These are phyloP conservation scores for Solanum sitiens DNA, from an alignment of 257 asterid species.

Conservation along the genomic window DNA sequence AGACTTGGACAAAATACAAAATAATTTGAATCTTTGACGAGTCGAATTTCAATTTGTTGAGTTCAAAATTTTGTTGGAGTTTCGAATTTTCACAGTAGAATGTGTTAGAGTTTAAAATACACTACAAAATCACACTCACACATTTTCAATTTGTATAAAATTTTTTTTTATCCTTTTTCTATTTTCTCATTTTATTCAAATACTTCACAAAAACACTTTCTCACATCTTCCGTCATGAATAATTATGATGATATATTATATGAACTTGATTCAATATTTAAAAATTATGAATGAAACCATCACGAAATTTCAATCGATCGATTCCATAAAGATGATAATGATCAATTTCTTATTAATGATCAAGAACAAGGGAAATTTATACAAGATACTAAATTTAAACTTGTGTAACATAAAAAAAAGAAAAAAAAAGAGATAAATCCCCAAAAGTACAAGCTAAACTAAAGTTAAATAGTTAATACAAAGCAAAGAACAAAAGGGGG, in stretches of 20 bases:
- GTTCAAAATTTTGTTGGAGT: neutral
- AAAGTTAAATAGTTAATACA: no score
- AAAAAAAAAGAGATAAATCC: no score
- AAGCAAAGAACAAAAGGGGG: no score
- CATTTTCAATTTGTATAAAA: neutral
- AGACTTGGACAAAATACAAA: no score
- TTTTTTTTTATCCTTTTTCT: no score
- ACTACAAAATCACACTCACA: neutral
- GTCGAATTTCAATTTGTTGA: neutral
- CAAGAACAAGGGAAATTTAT: neutral
- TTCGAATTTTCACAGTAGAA: neutral
- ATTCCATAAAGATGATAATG: neutral
- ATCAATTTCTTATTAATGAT: neutral
- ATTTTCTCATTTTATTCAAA: neutral
- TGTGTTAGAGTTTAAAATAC: neutral
- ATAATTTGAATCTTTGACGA: neutral
- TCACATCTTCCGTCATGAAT: neutral
- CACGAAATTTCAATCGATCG: no score
- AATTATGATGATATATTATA: no score
- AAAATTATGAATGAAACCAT: no score
- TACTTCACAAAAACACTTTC: neutral
- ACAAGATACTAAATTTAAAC: no score
- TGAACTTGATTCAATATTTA: neutral
- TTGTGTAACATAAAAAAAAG: no score
- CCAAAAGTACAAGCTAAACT: no score